Percentiles rank a stretch among this genome's conserved stretches.
These are phyloP conservation scores for Lupinus albus DNA, from an alignment of 306 rosid species.

Conservation along the genomic window DNA sequence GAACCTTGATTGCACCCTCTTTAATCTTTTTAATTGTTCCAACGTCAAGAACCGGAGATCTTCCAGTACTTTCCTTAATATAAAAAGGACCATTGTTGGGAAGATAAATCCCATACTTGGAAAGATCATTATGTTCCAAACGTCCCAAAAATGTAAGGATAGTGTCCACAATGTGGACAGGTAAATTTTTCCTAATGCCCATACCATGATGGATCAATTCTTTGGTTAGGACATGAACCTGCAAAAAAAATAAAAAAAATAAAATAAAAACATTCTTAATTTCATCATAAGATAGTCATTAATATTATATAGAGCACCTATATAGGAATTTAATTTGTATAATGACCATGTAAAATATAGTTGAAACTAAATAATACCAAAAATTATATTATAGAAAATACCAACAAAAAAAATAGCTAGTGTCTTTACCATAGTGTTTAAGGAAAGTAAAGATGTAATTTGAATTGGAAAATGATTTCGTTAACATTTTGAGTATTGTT, in stretches of 20 bases:
- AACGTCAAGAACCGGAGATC: conserved; percentile 54
- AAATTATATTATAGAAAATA: too few relatives aligned
- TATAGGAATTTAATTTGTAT: neutral
- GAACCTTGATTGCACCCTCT: conserved; percentile 49
- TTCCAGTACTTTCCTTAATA: conserved; percentile 43
- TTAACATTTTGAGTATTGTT: too few relatives aligned
- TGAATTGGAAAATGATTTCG: too few relatives aligned
- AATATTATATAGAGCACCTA: neutral
- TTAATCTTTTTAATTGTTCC: conserved; percentile 53
- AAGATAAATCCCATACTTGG: conserved; percentile 41
- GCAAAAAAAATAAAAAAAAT: conserved; percentile 9
- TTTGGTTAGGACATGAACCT: conserved; percentile 57
- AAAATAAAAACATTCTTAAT: neutral
- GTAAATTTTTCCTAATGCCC: conserved; percentile 39
- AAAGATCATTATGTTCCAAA: conserved; percentile 44
- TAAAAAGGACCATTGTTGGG: conserved; percentile 56
- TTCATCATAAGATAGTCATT: neutral
- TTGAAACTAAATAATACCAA: too few relatives aligned
- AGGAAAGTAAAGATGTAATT: too few relatives aligned
- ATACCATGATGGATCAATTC: conserved; percentile 47
- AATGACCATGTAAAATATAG: too few relatives aligned
- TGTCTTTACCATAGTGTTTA: too few relatives aligned
- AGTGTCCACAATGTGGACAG: conserved; percentile 41
- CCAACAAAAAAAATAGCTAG: too few relatives aligned
- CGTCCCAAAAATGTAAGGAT: neutral